Percentiles rank a stretch among this genome's conserved stretches.
Conservation (phyloP, 768 basidiomycete genomes). For the Lactifluus hygrophoroides region DNA sequence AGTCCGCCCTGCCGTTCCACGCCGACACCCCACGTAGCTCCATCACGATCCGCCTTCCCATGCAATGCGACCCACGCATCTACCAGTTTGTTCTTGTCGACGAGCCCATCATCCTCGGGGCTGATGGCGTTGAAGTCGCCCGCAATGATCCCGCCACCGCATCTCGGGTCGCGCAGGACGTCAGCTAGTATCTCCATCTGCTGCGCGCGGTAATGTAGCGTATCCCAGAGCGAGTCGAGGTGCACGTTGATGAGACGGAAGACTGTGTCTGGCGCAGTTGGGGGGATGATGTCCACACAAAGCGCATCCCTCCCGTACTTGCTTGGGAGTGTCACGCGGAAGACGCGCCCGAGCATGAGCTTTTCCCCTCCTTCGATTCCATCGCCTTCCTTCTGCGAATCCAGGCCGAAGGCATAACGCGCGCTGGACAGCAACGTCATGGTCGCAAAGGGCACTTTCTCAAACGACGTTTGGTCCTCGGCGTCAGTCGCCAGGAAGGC, state of each 20-base stretch:
- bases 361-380: not conserved
- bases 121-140: constrained; percentile 41
- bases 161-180: constrained; percentile 35
- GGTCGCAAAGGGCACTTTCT: not conserved
- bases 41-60: constrained; percentile 25
- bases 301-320: constrained; percentile 31
- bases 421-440: constrained; percentile 3
- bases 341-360: not conserved
- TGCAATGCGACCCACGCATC: constrained; percentile 37
- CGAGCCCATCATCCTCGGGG: constrained; percentile 30
- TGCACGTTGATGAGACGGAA: constrained; percentile 34
- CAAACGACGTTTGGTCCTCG: not conserved
- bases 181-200: constrained; percentile 28
- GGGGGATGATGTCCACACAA: constrained; percentile 29
- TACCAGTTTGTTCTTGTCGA: constrained; percentile 32
- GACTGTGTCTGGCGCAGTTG: constrained; percentile 20
- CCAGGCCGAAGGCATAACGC: not conserved
- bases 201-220: constrained; percentile 1
- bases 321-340: not conserved
- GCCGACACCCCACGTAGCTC: constrained; percentile 35
- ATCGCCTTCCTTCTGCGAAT: not conserved
- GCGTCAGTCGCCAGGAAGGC: not conserved
- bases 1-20: constrained; percentile 25
- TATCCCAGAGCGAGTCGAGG: constrained; percentile 28
- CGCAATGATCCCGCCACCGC: constrained; percentile 35